A percentile compares a stretch with the other conserved stretches of the same genome.
phyloP scores from a whole-genome alignment of 805 yeast species.

The Yarrowia sp. region DNA sequence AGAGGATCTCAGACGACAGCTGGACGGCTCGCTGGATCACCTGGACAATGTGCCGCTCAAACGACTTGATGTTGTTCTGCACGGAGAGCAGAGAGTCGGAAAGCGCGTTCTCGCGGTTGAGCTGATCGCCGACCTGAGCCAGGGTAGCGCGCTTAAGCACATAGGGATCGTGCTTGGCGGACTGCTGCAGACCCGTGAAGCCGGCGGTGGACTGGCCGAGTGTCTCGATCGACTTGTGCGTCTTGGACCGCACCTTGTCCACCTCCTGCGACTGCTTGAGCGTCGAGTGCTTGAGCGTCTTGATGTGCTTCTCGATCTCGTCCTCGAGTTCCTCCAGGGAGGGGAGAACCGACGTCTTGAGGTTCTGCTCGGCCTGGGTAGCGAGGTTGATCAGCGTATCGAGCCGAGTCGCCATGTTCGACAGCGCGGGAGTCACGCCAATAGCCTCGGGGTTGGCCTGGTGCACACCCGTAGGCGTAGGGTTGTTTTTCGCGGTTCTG shows the following conservation, averaged over 20 bases:
- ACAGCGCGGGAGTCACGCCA: slow-evolving; percentile 41
- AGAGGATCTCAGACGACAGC: slow-evolving; percentile 37
- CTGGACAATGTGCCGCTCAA: slow-evolving; percentile 47
- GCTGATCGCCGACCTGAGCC: slow-evolving; percentile 44
- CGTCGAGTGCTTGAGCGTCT: slow-evolving; percentile 42
- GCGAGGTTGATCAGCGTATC: slow-evolving; percentile 42
- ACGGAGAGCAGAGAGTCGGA: slow-evolving; percentile 45
- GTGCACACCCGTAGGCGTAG: slow-evolving; percentile 25
- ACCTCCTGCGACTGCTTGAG: slow-evolving; percentile 42
- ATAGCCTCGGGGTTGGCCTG: slow-evolving; percentile 28
- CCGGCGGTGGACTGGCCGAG: slow-evolving; percentile 41
- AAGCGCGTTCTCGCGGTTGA: slow-evolving; percentile 48
- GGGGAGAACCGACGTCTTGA: slow-evolving; percentile 44
- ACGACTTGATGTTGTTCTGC: slow-evolving; percentile 44
- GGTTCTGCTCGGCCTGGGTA: slow-evolving; percentile 42
- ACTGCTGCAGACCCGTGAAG: slow-evolving; percentile 34
- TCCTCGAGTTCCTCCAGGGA: slow-evolving; percentile 44
- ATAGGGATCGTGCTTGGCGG: slow-evolving; percentile 48
- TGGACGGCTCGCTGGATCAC: slow-evolving; percentile 44
- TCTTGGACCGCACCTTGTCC: slow-evolving; percentile 39
- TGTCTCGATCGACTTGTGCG: slow-evolving; percentile 44
- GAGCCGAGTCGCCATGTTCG: slow-evolving; percentile 36
- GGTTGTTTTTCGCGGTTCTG: slow-evolving; percentile 20
- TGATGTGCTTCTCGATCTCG: slow-evolving; percentile 62
- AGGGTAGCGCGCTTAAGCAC: slow-evolving; percentile 43